phyloP scores from a whole-genome alignment of 1,284 basidiomycete genomes.

The Omphalotus olearius region DNA sequence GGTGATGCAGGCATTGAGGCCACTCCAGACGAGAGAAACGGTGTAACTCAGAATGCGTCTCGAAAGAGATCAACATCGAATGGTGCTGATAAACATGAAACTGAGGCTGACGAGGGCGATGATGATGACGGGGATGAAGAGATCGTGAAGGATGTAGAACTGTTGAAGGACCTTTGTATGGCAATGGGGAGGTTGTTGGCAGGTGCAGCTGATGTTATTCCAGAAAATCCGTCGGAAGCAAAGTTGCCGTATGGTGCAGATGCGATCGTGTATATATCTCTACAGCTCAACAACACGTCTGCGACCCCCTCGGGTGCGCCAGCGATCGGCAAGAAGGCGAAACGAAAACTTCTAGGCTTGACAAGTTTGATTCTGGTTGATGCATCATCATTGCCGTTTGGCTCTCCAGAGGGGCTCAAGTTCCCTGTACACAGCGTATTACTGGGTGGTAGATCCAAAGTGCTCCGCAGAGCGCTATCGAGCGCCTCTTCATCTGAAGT shows the following conservation, averaged over 20 bases:
- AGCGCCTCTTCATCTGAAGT: conserved; percentile 20
- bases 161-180: conserved; percentile 35
- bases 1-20: neutral
- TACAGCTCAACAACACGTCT: neutral
- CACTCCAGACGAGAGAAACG: neutral
- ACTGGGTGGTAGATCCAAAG: conserved; percentile 56
- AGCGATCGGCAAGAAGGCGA: conserved; percentile 16
- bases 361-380: neutral
- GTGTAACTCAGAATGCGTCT: too few relatives aligned
- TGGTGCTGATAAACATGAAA: neutral
- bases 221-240: neutral
- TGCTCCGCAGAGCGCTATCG: conserved; percentile 42
- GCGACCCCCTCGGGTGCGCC: conserved; percentile 19
- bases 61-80: neutral
- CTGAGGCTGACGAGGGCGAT: conserved; percentile 19
- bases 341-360: neutral
- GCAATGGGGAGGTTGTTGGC: conserved; percentile 27
- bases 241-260: conserved; percentile 56
- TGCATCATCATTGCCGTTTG: neutral
- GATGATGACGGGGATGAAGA: conserved; percentile 38
- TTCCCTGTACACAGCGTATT: conserved; percentile 69
- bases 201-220: conserved; percentile 7
- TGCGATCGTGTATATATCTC: conserved; percentile 42
- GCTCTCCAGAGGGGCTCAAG: conserved; percentile 13
- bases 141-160: conserved; percentile 47